phyloP scores from a whole-genome alignment of 352 stramenopile genomes.

The Pythium biforme region DNA sequence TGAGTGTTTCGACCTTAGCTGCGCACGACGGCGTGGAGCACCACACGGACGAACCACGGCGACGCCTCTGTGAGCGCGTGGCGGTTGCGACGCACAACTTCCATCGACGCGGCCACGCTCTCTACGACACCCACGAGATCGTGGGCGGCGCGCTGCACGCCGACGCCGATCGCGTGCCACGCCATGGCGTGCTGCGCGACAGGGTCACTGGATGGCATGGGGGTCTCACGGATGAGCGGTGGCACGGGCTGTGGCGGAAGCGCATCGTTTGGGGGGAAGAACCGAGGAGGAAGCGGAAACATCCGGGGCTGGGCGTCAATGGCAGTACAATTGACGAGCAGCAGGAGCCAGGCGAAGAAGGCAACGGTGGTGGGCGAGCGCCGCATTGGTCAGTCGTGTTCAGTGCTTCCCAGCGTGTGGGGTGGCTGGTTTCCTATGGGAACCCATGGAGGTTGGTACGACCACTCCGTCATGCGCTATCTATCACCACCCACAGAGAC shows the following conservation, averaged over 20 bases:
- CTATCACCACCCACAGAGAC: too few relatives aligned
- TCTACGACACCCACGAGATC: constrained; percentile 1
- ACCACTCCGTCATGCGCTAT: too few relatives aligned
- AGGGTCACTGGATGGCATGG: neutral
- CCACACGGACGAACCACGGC: constrained; percentile 16
- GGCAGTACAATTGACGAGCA: too few relatives aligned
- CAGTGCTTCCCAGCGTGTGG: too few relatives aligned
- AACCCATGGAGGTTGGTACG: too few relatives aligned
- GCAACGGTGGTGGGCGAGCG: too few relatives aligned
- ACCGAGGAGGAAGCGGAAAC: too few relatives aligned
- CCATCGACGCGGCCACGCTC: neutral
- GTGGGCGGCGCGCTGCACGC: constrained; percentile 7
- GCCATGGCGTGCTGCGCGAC: constrained; percentile 16
- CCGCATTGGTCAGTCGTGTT: too few relatives aligned
- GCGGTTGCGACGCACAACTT: neutral
- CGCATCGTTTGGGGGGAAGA: neutral
- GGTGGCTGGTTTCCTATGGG: too few relatives aligned
- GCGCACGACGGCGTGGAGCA: constrained; percentile 1
- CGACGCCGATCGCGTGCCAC: constrained; percentile 15
- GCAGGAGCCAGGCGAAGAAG: too few relatives aligned
- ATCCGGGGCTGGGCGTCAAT: too few relatives aligned
- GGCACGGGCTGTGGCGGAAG: neutral
- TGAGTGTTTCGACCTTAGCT: too few relatives aligned
- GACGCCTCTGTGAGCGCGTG: neutral
- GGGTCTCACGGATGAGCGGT: neutral